Base-by-base conservation (phyloP, 2,329 filamentous ascomycete species). In the Geosmithia morbida region DNA sequence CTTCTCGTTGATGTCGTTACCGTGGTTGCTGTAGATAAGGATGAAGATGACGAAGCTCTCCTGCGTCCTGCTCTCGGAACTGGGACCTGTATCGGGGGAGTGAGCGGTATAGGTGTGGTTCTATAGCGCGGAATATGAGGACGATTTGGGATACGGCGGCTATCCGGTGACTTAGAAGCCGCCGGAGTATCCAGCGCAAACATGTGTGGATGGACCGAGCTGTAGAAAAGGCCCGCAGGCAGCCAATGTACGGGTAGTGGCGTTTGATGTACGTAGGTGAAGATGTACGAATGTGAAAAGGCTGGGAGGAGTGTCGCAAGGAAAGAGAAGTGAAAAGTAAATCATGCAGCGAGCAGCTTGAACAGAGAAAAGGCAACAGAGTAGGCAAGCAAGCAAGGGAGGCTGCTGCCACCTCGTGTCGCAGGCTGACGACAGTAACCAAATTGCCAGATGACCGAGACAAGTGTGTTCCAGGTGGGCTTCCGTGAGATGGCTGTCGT, bases 1-100 rank as follows among this genome's bases (percentile, higher is more conserved):
- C 61, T 58, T 52, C 59, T 55, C 11, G 18, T 46, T 6, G 22
- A 11, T 37, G 30, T 45, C 8, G 22, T 45, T 45, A 17, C 18
- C 5, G 44, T 37, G 17, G 11, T 18, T 3, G 33, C 14, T 37
- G 33, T 37, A 20, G 44, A 40, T 19, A 17, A 16, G 3, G 44
- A 46, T 4, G 44, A 40, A 13, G 44, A 41, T 17, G 46, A 47
- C 6, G 46, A 47, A 14, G 46, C 26, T 33, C 46, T 41, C 10
- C 17, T 33, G 7, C 46, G 39, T 17, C 18, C 41, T 22, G 20
- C 7, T 33, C 33, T 16, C 14, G 33, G 33, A 37, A 37, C 14
- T 37, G 33, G 33, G 33, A 37, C 33, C 11, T 37, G 33, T 37
- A 37, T 16, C 14, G 33, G 33, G 33, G 33, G 11, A 13, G 14